phyloP scores from a whole-genome alignment of 345 rosid species.

The Populus euphratica region DNA sequence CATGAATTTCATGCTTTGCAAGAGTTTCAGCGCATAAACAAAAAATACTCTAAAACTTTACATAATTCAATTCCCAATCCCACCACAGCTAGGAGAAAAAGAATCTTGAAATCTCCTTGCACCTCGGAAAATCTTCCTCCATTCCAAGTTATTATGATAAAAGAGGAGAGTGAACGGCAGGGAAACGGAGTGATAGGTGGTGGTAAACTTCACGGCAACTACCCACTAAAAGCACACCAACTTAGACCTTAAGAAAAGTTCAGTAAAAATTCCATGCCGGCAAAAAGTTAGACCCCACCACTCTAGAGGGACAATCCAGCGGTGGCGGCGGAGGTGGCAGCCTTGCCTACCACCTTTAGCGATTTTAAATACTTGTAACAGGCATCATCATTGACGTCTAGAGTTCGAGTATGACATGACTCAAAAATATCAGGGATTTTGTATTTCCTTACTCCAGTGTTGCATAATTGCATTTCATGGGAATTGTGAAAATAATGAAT shows the following conservation, averaged over 20 bases:
- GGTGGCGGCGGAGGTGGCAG: neutral
- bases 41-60: neutral
- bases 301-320: constrained; percentile 2
- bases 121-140: constrained; percentile 6
- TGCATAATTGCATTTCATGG: neutral
- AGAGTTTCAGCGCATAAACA: no score
- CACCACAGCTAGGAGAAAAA: neutral
- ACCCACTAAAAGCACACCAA: constrained; percentile 9
- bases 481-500: neutral
- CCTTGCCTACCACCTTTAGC: neutral
- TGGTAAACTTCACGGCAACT: neutral
- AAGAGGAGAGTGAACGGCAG: neutral
- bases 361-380: neutral
- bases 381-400: neutral
- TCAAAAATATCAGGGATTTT: neutral
- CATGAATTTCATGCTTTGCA: no score
- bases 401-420: neutral
- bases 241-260: constrained; percentile 1
- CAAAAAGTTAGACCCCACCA: neutral
- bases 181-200: neutral
- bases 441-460: neutral
- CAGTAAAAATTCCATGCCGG: neutral
- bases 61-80: neutral
- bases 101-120: constrained; percentile 3
- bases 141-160: neutral